Evolutionary conservation across 2,329 filamentous ascomycete genomes (phyloP), one percentile per base, ranked within the genome.

Genomic region (Aspergillus brasiliensis): DNA sequence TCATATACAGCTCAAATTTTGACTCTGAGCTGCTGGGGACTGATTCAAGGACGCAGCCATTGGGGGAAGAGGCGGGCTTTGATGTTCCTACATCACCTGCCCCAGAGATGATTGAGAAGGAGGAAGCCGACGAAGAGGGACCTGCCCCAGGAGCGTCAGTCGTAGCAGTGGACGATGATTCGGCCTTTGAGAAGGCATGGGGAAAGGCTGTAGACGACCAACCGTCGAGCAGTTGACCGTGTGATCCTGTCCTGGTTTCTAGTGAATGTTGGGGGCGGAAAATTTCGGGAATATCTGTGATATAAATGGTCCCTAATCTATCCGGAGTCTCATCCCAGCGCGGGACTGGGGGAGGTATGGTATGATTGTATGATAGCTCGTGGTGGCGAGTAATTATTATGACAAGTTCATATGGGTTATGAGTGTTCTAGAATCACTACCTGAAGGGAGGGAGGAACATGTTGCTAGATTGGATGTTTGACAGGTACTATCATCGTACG

Each of bases 1-100:
- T 81, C 17, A 76, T 81, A n/a, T 81, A 81, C 61, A 80, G 78
- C 58, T 80, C 77, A 21, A 80, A 81, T 62, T 77, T 81, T 57
- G 75, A 80, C 49, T 65, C 73, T 5, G 71, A 75, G 58, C 60
- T 74, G 17, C 62, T 71, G 2, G 68, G 68, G 19, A 62, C 71
- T 13, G 70, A 56, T 10, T 49, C 60, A 8, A 68, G 65, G 31
- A 57, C 54, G 17, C 59, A 57, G 28, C 40, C 57, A 46, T 19
- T 61, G 25, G 58, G 61, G 13, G 62, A 15, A 21, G 23, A 47
- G 13, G 51, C 53, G n/a, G 60, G 31, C 3, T 54, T 60, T 3
- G 64, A 62, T 17, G 63, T 60, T 5, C 58, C 66, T 7, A 67
- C 69, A 5, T 68, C 69, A 3, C 67, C 68, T 17, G 60, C 60